These are phyloP conservation scores for Phyllosticta citribraziliensis DNA, from an alignment of 2,329 filamentous ascomycete genomes.

Conservation along the genomic window DNA sequence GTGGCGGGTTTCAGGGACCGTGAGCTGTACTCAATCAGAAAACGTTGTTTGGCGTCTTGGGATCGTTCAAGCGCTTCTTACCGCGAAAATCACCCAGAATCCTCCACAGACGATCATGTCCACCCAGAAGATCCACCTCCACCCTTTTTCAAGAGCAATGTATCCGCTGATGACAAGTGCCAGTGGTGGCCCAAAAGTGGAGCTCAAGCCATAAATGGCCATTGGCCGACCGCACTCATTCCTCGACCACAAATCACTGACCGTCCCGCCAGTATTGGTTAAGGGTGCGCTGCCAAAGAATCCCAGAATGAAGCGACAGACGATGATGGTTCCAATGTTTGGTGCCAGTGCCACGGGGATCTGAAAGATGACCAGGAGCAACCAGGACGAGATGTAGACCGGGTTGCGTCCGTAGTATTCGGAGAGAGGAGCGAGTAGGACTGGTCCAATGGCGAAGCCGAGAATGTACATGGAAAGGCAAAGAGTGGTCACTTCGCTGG, in stretches of 20 bases:
- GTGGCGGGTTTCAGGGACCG: slow-evolving; percentile 21
- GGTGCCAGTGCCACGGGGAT: slow-evolving; percentile 21
- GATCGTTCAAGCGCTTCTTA: neutral
- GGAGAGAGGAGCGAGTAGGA: slow-evolving; percentile 21
- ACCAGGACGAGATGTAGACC: slow-evolving; percentile 18
- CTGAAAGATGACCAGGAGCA: slow-evolving; percentile 17
- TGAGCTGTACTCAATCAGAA: slow-evolving; percentile 11
- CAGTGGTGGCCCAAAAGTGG: slow-evolving; percentile 24
- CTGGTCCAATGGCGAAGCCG: slow-evolving; percentile 20
- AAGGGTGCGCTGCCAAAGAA: slow-evolving; percentile 10
- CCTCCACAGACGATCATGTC: slow-evolving; percentile 30
- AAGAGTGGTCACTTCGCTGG: slow-evolving; percentile 11
- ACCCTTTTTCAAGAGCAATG: slow-evolving; percentile 24
- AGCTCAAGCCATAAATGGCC: slow-evolving; percentile 19
- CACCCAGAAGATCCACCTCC: slow-evolving; percentile 29
- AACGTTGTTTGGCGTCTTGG: slow-evolving; percentile 17
- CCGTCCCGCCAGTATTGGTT: slow-evolving; percentile 10
- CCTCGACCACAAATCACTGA: slow-evolving; percentile 19
- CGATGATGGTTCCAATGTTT: slow-evolving; percentile 16
- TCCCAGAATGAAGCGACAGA: slow-evolving; percentile 5
- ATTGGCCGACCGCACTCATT: slow-evolving; percentile 18
- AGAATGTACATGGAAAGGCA: slow-evolving; percentile 22
- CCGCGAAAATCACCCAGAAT: slow-evolving; percentile 14
- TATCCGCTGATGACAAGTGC: slow-evolving; percentile 27
- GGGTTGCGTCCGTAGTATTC: slow-evolving; percentile 20